These are phyloP conservation scores for Clavulina sp. DNA, from an alignment of 768 basidiomycete species.

Conservation along the genomic window DNA sequence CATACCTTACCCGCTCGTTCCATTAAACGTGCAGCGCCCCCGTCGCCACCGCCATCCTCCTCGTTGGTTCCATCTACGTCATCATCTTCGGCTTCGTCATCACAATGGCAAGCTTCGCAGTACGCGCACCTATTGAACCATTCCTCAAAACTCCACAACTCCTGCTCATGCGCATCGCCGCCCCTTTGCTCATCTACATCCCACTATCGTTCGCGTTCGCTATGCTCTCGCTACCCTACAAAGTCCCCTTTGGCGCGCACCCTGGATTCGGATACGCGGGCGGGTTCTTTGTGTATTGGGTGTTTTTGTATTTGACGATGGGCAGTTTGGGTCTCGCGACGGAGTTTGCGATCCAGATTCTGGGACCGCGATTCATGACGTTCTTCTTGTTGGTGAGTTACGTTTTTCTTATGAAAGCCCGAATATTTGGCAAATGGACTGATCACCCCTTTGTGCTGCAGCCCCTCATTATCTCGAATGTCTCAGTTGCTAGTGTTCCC, in stretches of 20 bases:
- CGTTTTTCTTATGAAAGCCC: no score
- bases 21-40: neutral
- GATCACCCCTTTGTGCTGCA: no score
- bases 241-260: conserved; percentile 24
- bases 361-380: conserved; percentile 13
- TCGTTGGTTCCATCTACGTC: conserved; percentile 17
- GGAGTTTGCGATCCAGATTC: conserved; percentile 19
- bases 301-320: conserved; percentile 18
- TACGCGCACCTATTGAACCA: neutral
- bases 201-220: conserved; percentile 26
- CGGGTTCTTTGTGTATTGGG: conserved; percentile 21
- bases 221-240: conserved; percentile 28
- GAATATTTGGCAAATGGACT: no score
- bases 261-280: conserved; percentile 6
- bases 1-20: no score
- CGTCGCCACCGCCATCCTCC: conserved; percentile 19
- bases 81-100: conserved; percentile 14
- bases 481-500: conserved; percentile 29
- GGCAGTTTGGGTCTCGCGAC: conserved; percentile 15
- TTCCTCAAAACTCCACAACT: neutral
- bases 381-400: no score
- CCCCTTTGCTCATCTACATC: conserved; percentile 22
- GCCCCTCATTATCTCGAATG: conserved; percentile 43
- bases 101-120: neutral
- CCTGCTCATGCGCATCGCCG: conserved; percentile 16